Evolutionary conservation across 2,329 filamentous ascomycete genomes (phyloP).

Genomic region (Diaporthe humulicola): DNA sequence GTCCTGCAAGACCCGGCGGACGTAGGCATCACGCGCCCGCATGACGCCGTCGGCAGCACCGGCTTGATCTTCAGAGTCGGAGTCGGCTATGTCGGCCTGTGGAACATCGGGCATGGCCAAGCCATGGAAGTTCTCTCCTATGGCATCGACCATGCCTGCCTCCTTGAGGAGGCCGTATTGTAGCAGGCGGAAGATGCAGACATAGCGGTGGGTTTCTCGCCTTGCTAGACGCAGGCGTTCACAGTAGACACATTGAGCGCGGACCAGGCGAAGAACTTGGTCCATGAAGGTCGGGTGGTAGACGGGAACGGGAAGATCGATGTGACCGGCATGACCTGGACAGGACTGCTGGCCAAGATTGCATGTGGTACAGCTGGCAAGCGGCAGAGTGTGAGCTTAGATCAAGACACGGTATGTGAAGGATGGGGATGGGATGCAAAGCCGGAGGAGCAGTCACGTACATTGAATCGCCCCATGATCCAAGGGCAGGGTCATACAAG

Average conservation of each 20-base stretch:
- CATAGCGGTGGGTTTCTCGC: constrained; percentile 81
- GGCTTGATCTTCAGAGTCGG: constrained; percentile 72
- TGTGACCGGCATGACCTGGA: constrained; percentile 94
- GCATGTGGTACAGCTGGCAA: constrained; percentile 87
- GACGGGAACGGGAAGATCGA: constrained; percentile 91
- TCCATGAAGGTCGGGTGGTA: constrained; percentile 99
- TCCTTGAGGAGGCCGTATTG: constrained; percentile 86
- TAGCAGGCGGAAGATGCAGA: constrained; percentile 87
- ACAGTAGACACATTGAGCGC: constrained; percentile 92
- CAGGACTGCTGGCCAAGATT: constrained; percentile 85
- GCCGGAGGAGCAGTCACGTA: constrained; percentile 59
- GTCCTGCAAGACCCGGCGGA: constrained; percentile 77
- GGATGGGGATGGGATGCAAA: neutral
- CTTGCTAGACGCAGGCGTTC: constrained; percentile 85
- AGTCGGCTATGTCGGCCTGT: constrained; percentile 68
- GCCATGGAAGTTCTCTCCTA: constrained; percentile 61
- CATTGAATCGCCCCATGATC: constrained; percentile 88
- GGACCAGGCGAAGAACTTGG: constrained; percentile 86
- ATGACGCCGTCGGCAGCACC: constrained; percentile 64
- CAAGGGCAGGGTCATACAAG: constrained; percentile 91
- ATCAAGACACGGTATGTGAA: neutral
- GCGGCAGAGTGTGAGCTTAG: constrained; percentile 15
- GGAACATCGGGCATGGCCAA: constrained; percentile 54
- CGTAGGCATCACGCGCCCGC: constrained; percentile 73
- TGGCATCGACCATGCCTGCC: constrained; percentile 68